Conservation (phyloP, 768 basidiomycete species). For the Mrakia gelida region DNA sequence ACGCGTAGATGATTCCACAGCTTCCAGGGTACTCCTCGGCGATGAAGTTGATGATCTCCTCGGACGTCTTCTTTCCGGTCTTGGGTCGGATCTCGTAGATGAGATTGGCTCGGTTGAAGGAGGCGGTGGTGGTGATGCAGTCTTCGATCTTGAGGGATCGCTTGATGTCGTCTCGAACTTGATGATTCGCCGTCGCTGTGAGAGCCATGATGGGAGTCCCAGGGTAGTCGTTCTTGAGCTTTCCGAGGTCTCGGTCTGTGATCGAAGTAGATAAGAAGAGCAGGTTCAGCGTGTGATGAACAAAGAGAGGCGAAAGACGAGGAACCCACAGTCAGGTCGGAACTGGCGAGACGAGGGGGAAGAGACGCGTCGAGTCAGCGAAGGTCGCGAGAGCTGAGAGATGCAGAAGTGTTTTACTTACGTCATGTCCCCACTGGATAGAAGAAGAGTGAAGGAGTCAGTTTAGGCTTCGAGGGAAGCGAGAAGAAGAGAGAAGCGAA, state of each 20-base stretch:
- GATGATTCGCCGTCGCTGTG: slow-evolving; percentile 85
- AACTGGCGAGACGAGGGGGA: slow-evolving; percentile 42
- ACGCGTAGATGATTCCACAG: slow-evolving; percentile 78
- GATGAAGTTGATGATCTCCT: slow-evolving; percentile 67
- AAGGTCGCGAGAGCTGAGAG: too few relatives aligned
- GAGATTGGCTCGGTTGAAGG: slow-evolving; percentile 92
- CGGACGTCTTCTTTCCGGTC: slow-evolving; percentile 50
- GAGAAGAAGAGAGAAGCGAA: slow-evolving; percentile 1
- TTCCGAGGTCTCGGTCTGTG: slow-evolving; percentile 50
- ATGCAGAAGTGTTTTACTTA: slow-evolving; percentile 50
- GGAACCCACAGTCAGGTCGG: slow-evolving; percentile 40
- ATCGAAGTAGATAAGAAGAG: neutral
- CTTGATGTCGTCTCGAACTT: slow-evolving; percentile 74
- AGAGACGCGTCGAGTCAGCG: slow-evolving; percentile 50
- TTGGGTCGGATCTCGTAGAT: slow-evolving; percentile 64
- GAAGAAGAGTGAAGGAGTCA: neutral
- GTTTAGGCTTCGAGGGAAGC: neutral
- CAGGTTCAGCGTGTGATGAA: slow-evolving; percentile 48
- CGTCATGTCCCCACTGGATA: slow-evolving; percentile 83
- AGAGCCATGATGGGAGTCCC: slow-evolving; percentile 88
- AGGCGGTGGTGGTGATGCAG: slow-evolving; percentile 64
- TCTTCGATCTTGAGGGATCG: slow-evolving; percentile 59
- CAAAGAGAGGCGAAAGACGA: neutral
- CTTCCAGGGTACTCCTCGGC: slow-evolving; percentile 54
- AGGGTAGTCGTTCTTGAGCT: slow-evolving; percentile 69